Percentiles rank a stretch among this genome's conserved stretches.
Conservation (phyloP, 164 flowering plant genomes). For the Vitis cinerea region DNA sequence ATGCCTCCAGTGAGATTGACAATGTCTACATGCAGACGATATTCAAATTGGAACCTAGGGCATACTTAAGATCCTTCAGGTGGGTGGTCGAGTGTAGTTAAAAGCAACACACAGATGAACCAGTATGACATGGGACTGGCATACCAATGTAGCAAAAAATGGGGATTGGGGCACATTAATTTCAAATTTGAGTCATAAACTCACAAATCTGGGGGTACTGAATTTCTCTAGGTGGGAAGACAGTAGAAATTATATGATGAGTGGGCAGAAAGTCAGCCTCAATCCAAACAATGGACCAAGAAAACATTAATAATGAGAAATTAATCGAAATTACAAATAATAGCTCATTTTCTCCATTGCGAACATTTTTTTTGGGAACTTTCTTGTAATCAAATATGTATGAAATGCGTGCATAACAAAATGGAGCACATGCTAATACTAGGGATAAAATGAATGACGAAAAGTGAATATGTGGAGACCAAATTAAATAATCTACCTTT, state of each 20-base stretch:
- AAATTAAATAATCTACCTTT: constrained; percentile 51
- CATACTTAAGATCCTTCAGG: background rate
- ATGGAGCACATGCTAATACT: background rate
- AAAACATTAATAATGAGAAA: background rate
- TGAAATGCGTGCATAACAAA: constrained; percentile 1
- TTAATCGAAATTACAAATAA: background rate
- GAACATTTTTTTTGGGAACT: background rate
- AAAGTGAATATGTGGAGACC: background rate
- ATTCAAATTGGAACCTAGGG: background rate
- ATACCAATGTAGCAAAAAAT: background rate
- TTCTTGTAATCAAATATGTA: background rate
- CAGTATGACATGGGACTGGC: background rate
- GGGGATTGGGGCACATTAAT: background rate
- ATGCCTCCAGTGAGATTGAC: no score
- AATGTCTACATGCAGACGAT: no score
- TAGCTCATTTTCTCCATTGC: background rate
- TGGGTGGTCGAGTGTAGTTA: background rate
- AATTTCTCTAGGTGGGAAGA: background rate
- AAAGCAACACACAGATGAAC: background rate
- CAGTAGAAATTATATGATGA: background rate
- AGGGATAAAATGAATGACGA: background rate
- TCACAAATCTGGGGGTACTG: background rate
- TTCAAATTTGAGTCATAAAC: background rate
- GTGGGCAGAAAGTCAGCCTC: background rate
- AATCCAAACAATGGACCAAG: background rate